Evolutionary conservation across 106 monocot species (phyloP).

Genomic region (Allium fistulosum): DNA sequence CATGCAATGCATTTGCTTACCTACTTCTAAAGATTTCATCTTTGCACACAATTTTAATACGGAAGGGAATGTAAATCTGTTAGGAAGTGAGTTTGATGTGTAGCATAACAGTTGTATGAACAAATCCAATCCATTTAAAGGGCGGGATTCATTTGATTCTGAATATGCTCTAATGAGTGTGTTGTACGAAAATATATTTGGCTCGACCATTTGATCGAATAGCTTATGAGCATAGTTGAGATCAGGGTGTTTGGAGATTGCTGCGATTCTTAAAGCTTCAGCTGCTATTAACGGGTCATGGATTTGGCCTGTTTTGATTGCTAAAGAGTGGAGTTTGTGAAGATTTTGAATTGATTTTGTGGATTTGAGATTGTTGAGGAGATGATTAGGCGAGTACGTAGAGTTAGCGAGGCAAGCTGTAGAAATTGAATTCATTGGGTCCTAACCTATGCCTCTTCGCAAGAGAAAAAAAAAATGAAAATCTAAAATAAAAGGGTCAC

Average conservation of each 20-base stretch:
- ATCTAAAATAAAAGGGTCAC: too few relatives aligned
- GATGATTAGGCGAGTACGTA: not conserved
- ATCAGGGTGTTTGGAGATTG: slow-evolving; percentile 18
- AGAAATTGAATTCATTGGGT: too few relatives aligned
- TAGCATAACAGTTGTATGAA: slow-evolving; percentile 16
- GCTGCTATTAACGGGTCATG: slow-evolving; percentile 42
- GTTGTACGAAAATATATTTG: slow-evolving; percentile 41
- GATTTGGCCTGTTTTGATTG: slow-evolving; percentile 41
- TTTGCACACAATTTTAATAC: slow-evolving; percentile 38
- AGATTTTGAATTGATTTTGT: slow-evolving; percentile 18
- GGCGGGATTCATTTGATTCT: slow-evolving; percentile 13
- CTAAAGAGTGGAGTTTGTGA: slow-evolving; percentile 36
- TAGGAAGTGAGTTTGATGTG: slow-evolving; percentile 6
- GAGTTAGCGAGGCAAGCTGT: too few relatives aligned
- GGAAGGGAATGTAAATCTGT: slow-evolving; percentile 41
- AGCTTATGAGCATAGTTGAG: slow-evolving; percentile 20
- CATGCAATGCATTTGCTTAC: slow-evolving; percentile 39
- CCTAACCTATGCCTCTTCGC: too few relatives aligned
- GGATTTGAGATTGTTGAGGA: slow-evolving; percentile 26
- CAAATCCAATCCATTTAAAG: slow-evolving; percentile 11
- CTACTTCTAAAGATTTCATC: slow-evolving; percentile 15
- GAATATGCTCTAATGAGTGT: slow-evolving; percentile 39
- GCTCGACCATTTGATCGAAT: slow-evolving; percentile 36
- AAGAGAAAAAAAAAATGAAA: too few relatives aligned
- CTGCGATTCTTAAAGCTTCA: slow-evolving; percentile 30